Evolutionary conservation across 108 stramenopile species (phyloP).

Genomic region (Stephanodiscus triporus): DNA sequence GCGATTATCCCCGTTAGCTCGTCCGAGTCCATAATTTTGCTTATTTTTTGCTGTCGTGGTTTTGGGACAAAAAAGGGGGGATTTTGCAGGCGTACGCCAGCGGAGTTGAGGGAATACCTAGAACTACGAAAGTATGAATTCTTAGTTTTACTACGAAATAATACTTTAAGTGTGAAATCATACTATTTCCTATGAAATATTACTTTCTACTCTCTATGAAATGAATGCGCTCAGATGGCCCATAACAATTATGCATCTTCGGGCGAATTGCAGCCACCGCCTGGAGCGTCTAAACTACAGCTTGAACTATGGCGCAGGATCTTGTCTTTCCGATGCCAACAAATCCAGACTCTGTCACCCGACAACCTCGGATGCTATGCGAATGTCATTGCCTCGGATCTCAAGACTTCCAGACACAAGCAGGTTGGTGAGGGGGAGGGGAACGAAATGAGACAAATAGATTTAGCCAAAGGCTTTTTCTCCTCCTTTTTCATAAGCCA

Average conservation of each 20-base stretch:
- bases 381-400: constrained; percentile 5
- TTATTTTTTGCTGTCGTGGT: too few relatives aligned
- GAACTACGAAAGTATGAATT: too few relatives aligned
- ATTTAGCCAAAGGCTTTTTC: neutral
- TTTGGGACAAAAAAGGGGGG: too few relatives aligned
- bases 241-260: neutral
- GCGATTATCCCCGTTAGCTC: constrained; percentile 46
- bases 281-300: neutral
- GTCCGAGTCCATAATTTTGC: constrained; percentile 38
- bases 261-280: neutral
- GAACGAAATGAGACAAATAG: neutral
- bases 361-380: neutral
- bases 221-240: too few relatives aligned
- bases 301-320: neutral
- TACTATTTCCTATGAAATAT: too few relatives aligned
- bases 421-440: neutral
- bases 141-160: too few relatives aligned
- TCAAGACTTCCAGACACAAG: constrained; percentile 7
- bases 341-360: neutral
- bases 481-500: constrained; percentile 1
- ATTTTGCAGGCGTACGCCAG: too few relatives aligned
- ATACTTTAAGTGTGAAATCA: too few relatives aligned
- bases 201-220: too few relatives aligned
- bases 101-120: too few relatives aligned
- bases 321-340: neutral